Evolutionary conservation across 139 green algal species (phyloP).

Genomic region (Pleodorina starrii): DNA sequence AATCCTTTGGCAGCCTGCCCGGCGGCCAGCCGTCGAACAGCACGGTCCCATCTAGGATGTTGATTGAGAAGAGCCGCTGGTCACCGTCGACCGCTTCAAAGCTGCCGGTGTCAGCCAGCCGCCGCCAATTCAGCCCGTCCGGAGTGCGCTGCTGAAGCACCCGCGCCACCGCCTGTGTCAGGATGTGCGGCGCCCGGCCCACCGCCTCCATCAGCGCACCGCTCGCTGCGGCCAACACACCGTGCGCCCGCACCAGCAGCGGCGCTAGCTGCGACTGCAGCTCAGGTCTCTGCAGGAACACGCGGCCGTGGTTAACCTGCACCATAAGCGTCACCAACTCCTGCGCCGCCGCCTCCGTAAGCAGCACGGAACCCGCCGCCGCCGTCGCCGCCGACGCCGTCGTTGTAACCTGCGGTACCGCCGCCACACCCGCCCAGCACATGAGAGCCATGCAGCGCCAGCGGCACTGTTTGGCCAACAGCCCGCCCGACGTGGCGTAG

Average conservation of each 20-base stretch:
- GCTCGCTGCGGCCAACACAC: conserved; percentile 18
- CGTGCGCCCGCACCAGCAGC: conserved; percentile 48
- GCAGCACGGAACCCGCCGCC: conserved; percentile 34
- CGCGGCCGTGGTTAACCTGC: conserved; percentile 55
- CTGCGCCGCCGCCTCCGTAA: too few relatives aligned
- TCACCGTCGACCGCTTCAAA: conserved; percentile 51
- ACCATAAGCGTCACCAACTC: conserved; percentile 44
- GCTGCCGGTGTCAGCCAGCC: background rate
- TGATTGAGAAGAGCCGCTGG: conserved; percentile 61
- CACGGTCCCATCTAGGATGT: conserved; percentile 64
- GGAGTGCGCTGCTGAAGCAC: too few relatives aligned
- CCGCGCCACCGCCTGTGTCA: background rate
- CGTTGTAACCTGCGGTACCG: too few relatives aligned
- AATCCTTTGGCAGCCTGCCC: conserved; percentile 53
- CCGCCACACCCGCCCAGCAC: too few relatives aligned
- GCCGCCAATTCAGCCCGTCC: background rate
- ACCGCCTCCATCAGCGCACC: background rate
- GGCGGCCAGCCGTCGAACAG: conserved; percentile 61
- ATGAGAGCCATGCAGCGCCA: conserved; percentile 41
- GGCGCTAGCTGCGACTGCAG: background rate
- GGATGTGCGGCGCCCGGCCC: background rate
- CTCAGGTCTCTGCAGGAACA: conserved; percentile 41
- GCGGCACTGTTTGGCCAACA: conserved; percentile 53
- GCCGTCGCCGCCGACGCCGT: too few relatives aligned
- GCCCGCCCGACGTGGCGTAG: background rate